Evolutionary conservation across 495 filamentous ascomycete species (phyloP), one percentile per base, ranked within the genome.

Genomic region (Penicillium robsamsonii): DNA sequence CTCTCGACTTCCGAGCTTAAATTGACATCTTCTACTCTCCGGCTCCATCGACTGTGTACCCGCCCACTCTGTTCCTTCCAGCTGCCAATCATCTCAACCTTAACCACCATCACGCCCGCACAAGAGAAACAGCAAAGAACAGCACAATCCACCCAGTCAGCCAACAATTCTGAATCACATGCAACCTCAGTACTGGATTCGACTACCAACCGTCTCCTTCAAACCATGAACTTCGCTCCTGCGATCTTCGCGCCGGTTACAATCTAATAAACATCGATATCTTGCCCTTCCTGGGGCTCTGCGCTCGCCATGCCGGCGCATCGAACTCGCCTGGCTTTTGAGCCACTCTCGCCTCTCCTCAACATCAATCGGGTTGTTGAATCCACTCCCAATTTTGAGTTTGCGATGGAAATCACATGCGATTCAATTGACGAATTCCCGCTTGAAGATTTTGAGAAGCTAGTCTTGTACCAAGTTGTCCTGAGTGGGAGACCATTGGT

Each of bases 401-500:
- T 85, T 77, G 92, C 88, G 3, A 77, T 81, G 10, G 83, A 90
- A 22, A 86, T 96, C 43, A 83, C 84, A 12, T 88, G 81, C 41
- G 81, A 91, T 15, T n/a, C 35, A 17, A 38, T 38, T 17, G 35
- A 38, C 1, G n/a, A 17, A 17, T 38, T 38, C 6, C 35, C 35
- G 7, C 35, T 38, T 6, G 35, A n/a, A 17, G 80, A 81, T 4
- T 92, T 97, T 53, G 89, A 96, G 69, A 87, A 87, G 62, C 77
- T 96, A 5, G 84, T 96, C 1, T 74, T 85, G 22, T 75, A 87
- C 2, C 85, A 92, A 12, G 92, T 96, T 11, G 84, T 96, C 45
- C 75, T 85, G 17, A 84, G 84, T n/a, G 92, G 92, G 7, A 88
- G 87, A 55, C 92, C 92, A 9, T 74, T 96, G 27, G 89, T 96